Evolutionary conservation across 1,284 basidiomycete species (phyloP), one percentile per base, ranked within the genome.

Genomic region (Pseudozyma pruni): DNA sequence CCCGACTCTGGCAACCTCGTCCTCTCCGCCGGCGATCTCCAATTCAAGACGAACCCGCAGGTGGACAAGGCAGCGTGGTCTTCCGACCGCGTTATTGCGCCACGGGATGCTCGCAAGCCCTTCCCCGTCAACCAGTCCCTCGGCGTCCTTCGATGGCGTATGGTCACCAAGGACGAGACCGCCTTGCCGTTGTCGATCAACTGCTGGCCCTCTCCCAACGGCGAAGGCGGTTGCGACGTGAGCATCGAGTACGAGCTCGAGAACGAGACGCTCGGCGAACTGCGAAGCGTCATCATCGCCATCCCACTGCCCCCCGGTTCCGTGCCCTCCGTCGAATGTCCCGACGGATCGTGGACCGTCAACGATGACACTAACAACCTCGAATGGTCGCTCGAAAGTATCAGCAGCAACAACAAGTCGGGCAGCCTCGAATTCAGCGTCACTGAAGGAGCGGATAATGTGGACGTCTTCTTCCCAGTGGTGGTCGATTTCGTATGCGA

Each of bases 181-280:
- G 88, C 90, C 64, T 89, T 96, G 19, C 95, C 95, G 2, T 84
- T 98, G 56, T 91, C 91, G 16, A 92, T 98, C 83, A 97, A 93
- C 78, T 94, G 92, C 83, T 98, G 95, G 95, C 94, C 94, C 5
- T 91, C 92, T 27, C 90, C 91, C 2, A 90, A 91, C 45, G 93
- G 92, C 74, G 90, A 93, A 74, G 78, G 78, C 16, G 75, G 67
- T 8, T 92, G 90, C 74, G 93, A 96, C 73, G 92, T 97, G 55
- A 95, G 91, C 82, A 92, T 98, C 76, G 95, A 98, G 83, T 98
- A 96, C 83, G 94, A 98, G 83, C 90, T 98, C 43, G 93, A 95
- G 82, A 90, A 93, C 61, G 57, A 62, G 10, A 50, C 64, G 3
- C 43, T 80, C 34, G 56, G 60, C 31, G 88, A 90, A 69, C 86